Evolutionary conservation across 148 eudicot species (phyloP).

Genomic region (Vaccinium corymbosum): DNA sequence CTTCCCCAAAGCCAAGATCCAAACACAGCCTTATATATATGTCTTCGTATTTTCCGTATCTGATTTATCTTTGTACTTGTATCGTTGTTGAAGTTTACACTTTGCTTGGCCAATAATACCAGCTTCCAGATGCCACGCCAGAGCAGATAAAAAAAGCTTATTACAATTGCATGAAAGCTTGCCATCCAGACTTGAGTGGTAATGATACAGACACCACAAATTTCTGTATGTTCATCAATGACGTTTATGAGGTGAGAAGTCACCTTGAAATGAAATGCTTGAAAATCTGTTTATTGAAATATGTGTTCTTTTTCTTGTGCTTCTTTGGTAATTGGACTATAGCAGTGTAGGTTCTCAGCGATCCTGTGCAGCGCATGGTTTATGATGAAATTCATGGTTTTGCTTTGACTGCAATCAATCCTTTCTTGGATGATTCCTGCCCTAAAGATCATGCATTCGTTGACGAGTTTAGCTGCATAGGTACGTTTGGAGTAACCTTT

Average conservation of each 20-base stretch:
- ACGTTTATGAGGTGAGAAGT: conserved; percentile 68
- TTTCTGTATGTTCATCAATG: conserved; percentile 97
- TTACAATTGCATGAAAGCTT: conserved; percentile 93
- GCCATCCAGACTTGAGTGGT: conserved; percentile 98
- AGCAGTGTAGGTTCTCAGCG: conserved; percentile 76
- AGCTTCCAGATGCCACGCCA: conserved; percentile 93
- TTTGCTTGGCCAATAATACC: conserved; percentile 16
- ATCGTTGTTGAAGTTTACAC: background rate
- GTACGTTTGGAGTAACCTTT: conserved; percentile 28
- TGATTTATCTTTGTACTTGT: background rate
- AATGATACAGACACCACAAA: conserved; percentile 79
- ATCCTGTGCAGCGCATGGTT: conserved; percentile 90
- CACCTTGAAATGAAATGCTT: background rate
- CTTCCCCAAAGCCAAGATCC: background rate
- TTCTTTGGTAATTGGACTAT: background rate
- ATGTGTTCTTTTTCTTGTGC: background rate
- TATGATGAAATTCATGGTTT: conserved; percentile 96
- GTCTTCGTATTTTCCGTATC: background rate
- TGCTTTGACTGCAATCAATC: conserved; percentile 84
- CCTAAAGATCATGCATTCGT: conserved; percentile 89
- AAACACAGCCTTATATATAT: background rate
- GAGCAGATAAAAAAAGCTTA: conserved; percentile 91
- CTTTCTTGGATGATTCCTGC: conserved; percentile 75
- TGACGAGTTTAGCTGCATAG: conserved; percentile 99
- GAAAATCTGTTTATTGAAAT: background rate